phyloP scores from a whole-genome alignment of 2,329 filamentous ascomycete genomes.

The Monilinia fructigena region DNA sequence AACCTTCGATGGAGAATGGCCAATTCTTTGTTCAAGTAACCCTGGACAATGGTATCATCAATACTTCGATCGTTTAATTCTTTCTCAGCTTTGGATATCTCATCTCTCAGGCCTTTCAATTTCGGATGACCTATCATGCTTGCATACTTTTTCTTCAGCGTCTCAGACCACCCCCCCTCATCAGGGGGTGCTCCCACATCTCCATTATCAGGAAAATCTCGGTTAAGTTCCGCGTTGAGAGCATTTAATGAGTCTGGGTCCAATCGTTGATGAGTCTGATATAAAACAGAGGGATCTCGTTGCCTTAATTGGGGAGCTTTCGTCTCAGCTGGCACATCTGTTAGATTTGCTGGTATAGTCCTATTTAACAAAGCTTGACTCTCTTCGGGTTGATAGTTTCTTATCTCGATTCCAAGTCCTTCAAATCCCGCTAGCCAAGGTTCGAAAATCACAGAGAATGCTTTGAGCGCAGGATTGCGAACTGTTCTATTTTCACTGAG shows the following conservation, averaged over 20 bases:
- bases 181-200: background rate
- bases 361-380: background rate
- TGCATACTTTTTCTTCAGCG: slow-evolving; percentile 1
- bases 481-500: background rate
- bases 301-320: slow-evolving; percentile 15
- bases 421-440: slow-evolving; percentile 19
- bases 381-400: slow-evolving; percentile 4
- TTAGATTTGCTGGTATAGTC: slow-evolving; percentile 9
- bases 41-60: background rate
- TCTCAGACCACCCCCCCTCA: background rate
- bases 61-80: background rate
- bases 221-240: slow-evolving; percentile 13
- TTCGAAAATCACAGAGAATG: slow-evolving; percentile 3
- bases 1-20: background rate
- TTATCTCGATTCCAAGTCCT: slow-evolving; percentile 16
- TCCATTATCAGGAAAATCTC: slow-evolving; percentile 2
- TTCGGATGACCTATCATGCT: background rate
- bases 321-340: background rate
- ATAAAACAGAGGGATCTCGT: slow-evolving; percentile 16
- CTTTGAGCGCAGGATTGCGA: background rate
- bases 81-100: background rate
- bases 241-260: background rate
- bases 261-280: slow-evolving; percentile 4
- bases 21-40: background rate
- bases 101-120: background rate